Evolutionary conservation across 208 protist genomes (phyloP).

Genomic region (Trichomonas gallinae): DNA sequence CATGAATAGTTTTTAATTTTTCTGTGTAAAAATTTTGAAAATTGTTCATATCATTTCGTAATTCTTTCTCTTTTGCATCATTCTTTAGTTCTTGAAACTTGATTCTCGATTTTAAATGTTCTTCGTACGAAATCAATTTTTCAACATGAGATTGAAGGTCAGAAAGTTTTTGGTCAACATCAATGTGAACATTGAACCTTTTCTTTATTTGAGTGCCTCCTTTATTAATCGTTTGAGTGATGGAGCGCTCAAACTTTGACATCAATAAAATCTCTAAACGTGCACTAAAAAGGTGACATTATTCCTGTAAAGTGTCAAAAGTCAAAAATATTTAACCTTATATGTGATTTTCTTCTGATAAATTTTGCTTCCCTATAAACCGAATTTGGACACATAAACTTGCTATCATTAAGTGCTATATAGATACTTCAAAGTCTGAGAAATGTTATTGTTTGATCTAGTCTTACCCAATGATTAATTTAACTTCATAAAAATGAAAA

Average conservation of each 20-base stretch:
- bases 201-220: neutral
- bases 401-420: no score
- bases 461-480: no score
- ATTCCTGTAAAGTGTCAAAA: no score
- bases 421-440: no score
- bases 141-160: neutral
- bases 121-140: neutral
- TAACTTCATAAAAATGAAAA: no score
- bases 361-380: no score
- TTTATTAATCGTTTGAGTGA: neutral
- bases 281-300: no score
- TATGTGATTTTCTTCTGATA: no score
- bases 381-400: no score
- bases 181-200: neutral
- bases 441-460: no score
- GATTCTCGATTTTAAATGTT: neutral
- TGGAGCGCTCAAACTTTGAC: neutral
- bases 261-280: neutral
- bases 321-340: no score
- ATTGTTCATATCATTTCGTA: neutral
- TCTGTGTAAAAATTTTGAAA: neutral
- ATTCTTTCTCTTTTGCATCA: neutral
- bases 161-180: neutral
- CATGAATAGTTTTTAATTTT: neutral
- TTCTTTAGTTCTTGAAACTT: neutral